Percentiles rank a stretch among this genome's conserved stretches.
Evolutionary conservation across 1,139 yeast genomes (phyloP).

Genomic region (Pneumocystis oryctolagi): DNA sequence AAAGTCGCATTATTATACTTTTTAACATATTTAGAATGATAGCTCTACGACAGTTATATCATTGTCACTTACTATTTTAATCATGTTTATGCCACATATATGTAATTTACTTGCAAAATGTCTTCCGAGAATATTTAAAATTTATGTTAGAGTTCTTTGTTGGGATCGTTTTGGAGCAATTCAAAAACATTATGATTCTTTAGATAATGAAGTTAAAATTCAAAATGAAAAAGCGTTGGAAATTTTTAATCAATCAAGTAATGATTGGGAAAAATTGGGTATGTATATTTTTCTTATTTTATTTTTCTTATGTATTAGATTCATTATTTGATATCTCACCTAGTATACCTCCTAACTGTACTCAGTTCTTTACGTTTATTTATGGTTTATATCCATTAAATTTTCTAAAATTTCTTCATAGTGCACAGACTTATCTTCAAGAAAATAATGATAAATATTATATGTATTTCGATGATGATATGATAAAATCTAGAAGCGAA

Average conservation of each 20-base stretch:
- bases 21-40: constrained; percentile 26
- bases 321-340: constrained; percentile 10
- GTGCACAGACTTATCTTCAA: constrained; percentile 24
- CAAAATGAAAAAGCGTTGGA: background rate
- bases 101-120: constrained; percentile 26
- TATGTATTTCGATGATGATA: constrained; percentile 23
- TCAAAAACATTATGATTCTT: background rate
- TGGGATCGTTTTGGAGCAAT: constrained; percentile 22
- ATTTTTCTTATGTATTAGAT: constrained; percentile 3
- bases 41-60: constrained; percentile 31
- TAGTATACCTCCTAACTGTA: constrained; percentile 10
- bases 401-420: constrained; percentile 31
- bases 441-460: constrained; percentile 16
- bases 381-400: constrained; percentile 52
- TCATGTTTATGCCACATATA: constrained; percentile 44
- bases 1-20: background rate
- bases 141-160: constrained; percentile 34
- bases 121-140: constrained; percentile 33
- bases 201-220: background rate
- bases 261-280: constrained; percentile 4
- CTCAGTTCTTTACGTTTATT: constrained; percentile 32
- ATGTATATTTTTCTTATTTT: background rate
- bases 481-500: constrained; percentile 18
- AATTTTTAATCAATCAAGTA: background rate
- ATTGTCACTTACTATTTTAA: constrained; percentile 32